These are phyloP conservation scores for Tolypocladium nubicola DNA, from an alignment of 2,329 filamentous ascomycete species.

Conservation along the genomic window DNA sequence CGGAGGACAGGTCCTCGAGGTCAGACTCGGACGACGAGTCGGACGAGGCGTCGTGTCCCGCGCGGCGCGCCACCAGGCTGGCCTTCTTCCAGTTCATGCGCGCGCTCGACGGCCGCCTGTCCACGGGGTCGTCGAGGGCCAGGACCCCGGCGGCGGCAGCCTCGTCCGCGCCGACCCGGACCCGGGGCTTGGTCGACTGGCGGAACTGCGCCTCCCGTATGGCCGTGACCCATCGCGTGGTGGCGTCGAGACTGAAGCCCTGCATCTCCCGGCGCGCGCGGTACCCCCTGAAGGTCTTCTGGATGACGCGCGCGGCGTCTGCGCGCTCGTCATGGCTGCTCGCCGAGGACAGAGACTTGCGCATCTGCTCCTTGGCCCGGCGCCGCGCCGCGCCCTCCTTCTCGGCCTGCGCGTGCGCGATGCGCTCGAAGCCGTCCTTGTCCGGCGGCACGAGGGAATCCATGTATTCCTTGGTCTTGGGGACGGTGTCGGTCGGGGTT, in stretches of 20 bases:
- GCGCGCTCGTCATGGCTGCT: slow-evolving; percentile 11
- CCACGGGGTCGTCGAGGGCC: slow-evolving; percentile 7
- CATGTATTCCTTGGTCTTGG: slow-evolving; percentile 33
- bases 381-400: slow-evolving; percentile 33
- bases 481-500: slow-evolving; percentile 4
- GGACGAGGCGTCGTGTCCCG: slow-evolving; percentile 43
- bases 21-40: slow-evolving; percentile 10
- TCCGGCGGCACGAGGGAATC: slow-evolving; percentile 39
- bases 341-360: slow-evolving; percentile 14
- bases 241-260: slow-evolving; percentile 59
- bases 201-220: slow-evolving; percentile 45
- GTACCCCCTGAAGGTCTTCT: slow-evolving; percentile 71
- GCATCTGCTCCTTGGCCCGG: slow-evolving; percentile 25
- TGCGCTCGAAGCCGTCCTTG: slow-evolving; percentile 33
- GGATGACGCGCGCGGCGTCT: slow-evolving; percentile 46
- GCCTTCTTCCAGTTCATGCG: slow-evolving; percentile 67
- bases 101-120: slow-evolving; percentile 27
- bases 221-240: slow-evolving; percentile 61
- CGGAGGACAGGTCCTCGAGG: slow-evolving; percentile 14
- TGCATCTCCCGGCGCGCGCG: slow-evolving; percentile 58
- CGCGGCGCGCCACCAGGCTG: slow-evolving; percentile 58
- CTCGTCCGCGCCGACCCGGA: slow-evolving; percentile 11
- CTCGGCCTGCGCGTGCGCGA: slow-evolving; percentile 36
- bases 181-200: slow-evolving; percentile 35
- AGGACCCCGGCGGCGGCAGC: slow-evolving; percentile 2